Base-by-base conservation (phyloP, 768 basidiomycete species). In the Exidia glandulosa region DNA sequence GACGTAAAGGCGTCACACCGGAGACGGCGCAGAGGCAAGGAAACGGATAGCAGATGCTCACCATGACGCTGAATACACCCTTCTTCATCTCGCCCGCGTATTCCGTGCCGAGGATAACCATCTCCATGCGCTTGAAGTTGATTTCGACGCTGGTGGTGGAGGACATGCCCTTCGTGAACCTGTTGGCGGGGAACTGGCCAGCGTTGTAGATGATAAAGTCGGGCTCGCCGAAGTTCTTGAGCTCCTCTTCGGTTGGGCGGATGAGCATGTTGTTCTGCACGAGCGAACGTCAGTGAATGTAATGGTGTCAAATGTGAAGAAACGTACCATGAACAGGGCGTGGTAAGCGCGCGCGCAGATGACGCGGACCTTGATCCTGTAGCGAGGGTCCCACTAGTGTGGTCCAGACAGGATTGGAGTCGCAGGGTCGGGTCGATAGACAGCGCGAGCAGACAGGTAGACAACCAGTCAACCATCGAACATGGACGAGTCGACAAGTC, bases 21-120 rank as follows among this genome's bases (percentile, higher is more conserved):
- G n/a, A n/a, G n/a, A n/a, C n/a, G n/a, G n/a, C n/a, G n/a, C n/a
- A n/a, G n/a, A n/a, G n/a, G n/a, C n/a, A n/a, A n/a, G n/a, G n/a
- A n/a, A n/a, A n/a, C n/a, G n/a, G n/a, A n/a, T n/a, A n/a, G n/a
- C 3, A 14, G 3, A 66, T 50, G 63, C 77, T 25, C 63, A 85
- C 85, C 95, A 99, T 99, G 66, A 99, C 94, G 47, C 89, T 92
- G 79, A 99, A 99, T 72, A 99, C 91, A 70, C 96, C 96, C 84
- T 99, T 99, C 79, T 99, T 99, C 96, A 99, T 99, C 79, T 99
- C 94, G 56, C 94, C 94, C 33, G 94, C 94, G 69, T 97, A 97
- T 71, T 97, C 94, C 30, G 93, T 95, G 59, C 90, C 95, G 66
- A 99, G 90, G 69, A 99, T 98, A 68, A 99, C 95, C 96, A 99